Evolutionary conservation across 805 yeast species (phyloP).

Genomic region (Starmera amethionina): DNA sequence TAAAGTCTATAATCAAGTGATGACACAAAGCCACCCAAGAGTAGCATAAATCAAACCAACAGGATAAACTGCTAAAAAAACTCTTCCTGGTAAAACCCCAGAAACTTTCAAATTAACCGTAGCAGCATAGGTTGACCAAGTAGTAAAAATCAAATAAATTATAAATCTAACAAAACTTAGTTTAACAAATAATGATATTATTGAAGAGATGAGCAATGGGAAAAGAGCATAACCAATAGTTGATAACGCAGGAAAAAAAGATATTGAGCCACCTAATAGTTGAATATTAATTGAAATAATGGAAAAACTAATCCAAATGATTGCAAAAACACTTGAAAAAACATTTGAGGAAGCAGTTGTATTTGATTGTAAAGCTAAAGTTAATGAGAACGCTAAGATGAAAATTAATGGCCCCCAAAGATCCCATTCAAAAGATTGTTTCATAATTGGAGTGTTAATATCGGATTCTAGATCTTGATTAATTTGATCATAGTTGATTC

Average conservation of each 20-base stretch:
- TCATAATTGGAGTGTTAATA: constrained; percentile 16
- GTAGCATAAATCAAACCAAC: constrained; percentile 53
- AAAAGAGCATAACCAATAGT: constrained; percentile 64
- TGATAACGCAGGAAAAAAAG: constrained; percentile 58
- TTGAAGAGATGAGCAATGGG: constrained; percentile 49
- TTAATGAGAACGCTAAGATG: constrained; percentile 43
- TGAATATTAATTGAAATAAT: constrained; percentile 58
- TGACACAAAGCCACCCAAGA: constrained; percentile 57
- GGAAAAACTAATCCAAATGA: constrained; percentile 54
- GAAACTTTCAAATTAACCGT: constrained; percentile 47
- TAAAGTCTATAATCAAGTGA: constrained; percentile 27
- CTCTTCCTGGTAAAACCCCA: constrained; percentile 55
- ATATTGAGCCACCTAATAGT: constrained; percentile 48
- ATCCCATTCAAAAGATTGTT: constrained; percentile 39
- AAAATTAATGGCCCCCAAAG: constrained; percentile 67
- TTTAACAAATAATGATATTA: constrained; percentile 36
- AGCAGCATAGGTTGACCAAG: constrained; percentile 61
- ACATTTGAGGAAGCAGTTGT: constrained; percentile 34
- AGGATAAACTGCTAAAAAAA: constrained; percentile 55
- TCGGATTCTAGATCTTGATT: constrained; percentile 20
- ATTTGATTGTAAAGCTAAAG: constrained; percentile 24
- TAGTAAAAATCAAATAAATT: constrained; percentile 33
- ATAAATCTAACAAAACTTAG: constrained; percentile 40
- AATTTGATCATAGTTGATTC: constrained; percentile 18
- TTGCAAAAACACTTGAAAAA: constrained; percentile 54